A percentile compares a stretch with the other conserved stretches of the same genome.
Conservation (phyloP, 2,329 filamentous ascomycete genomes). For the Orbilia oligospora region DNA sequence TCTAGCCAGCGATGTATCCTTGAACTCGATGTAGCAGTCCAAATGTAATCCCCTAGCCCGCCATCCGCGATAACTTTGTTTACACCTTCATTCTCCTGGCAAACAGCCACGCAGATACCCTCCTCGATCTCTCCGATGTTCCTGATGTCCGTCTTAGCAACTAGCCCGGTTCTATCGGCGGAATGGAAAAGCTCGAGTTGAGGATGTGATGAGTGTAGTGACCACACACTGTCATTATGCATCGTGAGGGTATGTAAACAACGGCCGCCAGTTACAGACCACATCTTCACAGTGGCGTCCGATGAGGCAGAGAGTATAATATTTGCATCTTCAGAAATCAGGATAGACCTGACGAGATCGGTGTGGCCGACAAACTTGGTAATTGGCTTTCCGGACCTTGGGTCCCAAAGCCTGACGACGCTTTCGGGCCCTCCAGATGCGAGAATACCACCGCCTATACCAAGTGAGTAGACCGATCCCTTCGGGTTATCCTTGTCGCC, state of each 20-base stretch:
- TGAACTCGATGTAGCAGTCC: constrained; percentile 90
- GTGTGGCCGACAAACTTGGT: constrained; percentile 98
- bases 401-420: constrained; percentile 92
- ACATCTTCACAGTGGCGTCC: constrained; percentile 97
- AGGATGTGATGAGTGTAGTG: constrained; percentile 88
- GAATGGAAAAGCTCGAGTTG: constrained; percentile 93
- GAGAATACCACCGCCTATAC: constrained; percentile 82
- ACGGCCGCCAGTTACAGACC: constrained; percentile 93
- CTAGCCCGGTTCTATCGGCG: constrained; percentile 88
- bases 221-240: constrained; percentile 99
- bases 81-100: constrained; percentile 90
- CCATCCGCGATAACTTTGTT: constrained; percentile 74
- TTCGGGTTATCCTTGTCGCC: constrained; percentile 89
- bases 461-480: constrained; percentile 93
- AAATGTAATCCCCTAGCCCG: constrained; percentile 80
- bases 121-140: constrained; percentile 77
- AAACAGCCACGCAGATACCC: constrained; percentile 88
- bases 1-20: constrained; percentile 94
- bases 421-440: constrained; percentile 95
- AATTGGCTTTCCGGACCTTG: constrained; percentile 86
- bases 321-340: constrained; percentile 89
- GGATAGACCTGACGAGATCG: constrained; percentile 90
- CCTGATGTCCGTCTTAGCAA: constrained; percentile 96
- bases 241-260: constrained; percentile 99
- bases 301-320: constrained; percentile 94